phyloP scores from a whole-genome alignment of 208 protist species.

The Trypanosoma grayi region DNA sequence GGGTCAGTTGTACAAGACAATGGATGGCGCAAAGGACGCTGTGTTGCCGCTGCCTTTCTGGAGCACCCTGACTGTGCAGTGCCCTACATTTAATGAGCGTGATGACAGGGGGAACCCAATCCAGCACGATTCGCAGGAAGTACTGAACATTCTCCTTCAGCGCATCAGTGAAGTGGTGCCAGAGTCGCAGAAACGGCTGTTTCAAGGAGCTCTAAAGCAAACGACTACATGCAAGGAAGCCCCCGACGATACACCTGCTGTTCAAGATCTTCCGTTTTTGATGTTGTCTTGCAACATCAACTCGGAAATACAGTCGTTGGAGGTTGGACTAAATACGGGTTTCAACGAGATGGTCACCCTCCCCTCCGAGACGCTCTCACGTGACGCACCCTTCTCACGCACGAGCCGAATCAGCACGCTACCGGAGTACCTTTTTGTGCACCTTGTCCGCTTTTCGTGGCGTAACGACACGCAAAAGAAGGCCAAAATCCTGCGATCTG shows the following conservation, averaged over 20 bases:
- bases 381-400: slow-evolving; percentile 50
- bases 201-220: slow-evolving; percentile 46
- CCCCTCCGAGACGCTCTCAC: slow-evolving; percentile 38
- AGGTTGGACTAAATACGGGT: slow-evolving; percentile 65
- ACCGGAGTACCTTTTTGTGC: slow-evolving; percentile 85
- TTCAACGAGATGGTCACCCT: slow-evolving; percentile 67
- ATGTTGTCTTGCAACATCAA: slow-evolving; percentile 88
- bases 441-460: slow-evolving; percentile 92
- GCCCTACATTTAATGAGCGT: slow-evolving; percentile 64
- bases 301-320: slow-evolving; percentile 71
- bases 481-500: slow-evolving; percentile 85
- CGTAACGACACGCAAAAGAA: slow-evolving; percentile 74
- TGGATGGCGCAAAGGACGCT: slow-evolving; percentile 35
- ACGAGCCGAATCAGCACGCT: slow-evolving; percentile 47
- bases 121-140: slow-evolving; percentile 89
- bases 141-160: slow-evolving; percentile 54
- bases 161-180: slow-evolving; percentile 31
- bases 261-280: slow-evolving; percentile 42
- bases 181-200: slow-evolving; percentile 40
- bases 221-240: slow-evolving; percentile 53
- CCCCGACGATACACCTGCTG: slow-evolving; percentile 18
- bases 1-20: slow-evolving; percentile 32
- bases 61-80: slow-evolving; percentile 38
- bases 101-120: slow-evolving; percentile 61
- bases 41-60: slow-evolving; percentile 52